Percentiles rank a stretch among this genome's conserved stretches.
Conservation (phyloP, 169 alveolate genomes). For the Plasmodium coatneyi region DNA sequence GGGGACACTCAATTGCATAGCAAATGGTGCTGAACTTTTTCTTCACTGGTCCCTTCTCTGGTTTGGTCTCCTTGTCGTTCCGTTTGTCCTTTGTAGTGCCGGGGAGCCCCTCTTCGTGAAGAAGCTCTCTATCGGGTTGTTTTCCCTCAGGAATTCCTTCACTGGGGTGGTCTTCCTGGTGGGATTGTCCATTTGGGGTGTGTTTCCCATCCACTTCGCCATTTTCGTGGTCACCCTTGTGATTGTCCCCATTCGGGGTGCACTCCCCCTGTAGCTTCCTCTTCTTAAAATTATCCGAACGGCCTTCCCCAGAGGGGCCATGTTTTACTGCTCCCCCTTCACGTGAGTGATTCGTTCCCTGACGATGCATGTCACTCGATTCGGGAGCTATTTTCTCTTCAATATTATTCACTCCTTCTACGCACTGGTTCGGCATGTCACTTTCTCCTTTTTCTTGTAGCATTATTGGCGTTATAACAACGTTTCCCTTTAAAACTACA, state of each 20-base stretch:
- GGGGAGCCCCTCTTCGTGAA: background rate
- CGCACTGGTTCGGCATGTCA: background rate
- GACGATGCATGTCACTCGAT: background rate
- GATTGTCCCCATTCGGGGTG: background rate
- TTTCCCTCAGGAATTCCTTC: background rate
- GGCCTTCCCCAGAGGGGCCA: background rate
- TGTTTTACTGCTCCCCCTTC: background rate
- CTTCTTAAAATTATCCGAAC: background rate
- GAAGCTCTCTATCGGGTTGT: background rate
- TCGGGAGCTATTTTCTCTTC: background rate
- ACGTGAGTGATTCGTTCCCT: background rate
- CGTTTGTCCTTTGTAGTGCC: background rate
- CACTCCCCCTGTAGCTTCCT: background rate
- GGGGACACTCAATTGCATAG: conserved; percentile 78
- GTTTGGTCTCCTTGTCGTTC: background rate
- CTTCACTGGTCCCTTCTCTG: background rate
- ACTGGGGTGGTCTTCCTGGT: background rate
- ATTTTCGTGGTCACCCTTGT: background rate
- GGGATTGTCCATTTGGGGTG: background rate
- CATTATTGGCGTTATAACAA: conserved; percentile 44
- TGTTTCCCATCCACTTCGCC: background rate
- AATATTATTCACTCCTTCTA: background rate
- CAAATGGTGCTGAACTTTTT: conserved; percentile 25
- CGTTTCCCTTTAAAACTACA: conserved; percentile 57
- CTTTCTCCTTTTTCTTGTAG: conserved; percentile 7